Conservation (phyloP, 139 green algal genomes). For the Deuterostichococcus epilithicus region DNA sequence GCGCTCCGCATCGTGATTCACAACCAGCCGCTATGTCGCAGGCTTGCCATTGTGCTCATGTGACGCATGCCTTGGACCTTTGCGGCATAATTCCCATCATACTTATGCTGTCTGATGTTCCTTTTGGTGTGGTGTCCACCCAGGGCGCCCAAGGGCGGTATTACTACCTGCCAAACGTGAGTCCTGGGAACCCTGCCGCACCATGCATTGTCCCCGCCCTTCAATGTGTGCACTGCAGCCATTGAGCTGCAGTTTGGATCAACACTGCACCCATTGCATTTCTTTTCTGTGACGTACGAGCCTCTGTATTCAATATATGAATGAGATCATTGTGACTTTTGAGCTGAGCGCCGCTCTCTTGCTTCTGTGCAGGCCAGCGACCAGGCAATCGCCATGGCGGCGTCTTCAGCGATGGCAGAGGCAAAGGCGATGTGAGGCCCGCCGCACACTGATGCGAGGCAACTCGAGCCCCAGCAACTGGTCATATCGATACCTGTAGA, state of each 20-base stretch:
- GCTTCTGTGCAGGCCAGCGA: slow-evolving; percentile 58
- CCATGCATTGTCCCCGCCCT: no score
- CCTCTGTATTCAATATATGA: neutral
- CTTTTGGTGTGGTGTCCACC: neutral
- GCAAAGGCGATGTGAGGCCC: slow-evolving; percentile 59
- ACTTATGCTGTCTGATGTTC: neutral
- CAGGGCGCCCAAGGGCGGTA: slow-evolving; percentile 61
- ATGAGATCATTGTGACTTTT: neutral
- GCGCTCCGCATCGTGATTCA: slow-evolving; percentile 38
- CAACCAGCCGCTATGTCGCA: no score
- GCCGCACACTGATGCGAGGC: no score
- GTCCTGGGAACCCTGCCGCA: no score
- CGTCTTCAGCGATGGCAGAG: slow-evolving; percentile 74
- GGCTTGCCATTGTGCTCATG: no score
- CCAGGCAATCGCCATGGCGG: slow-evolving; percentile 81
- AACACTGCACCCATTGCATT: no score
- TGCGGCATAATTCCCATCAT: neutral
- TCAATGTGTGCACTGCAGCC: neutral
- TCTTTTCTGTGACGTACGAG: no score
- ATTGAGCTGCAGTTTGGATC: no score
- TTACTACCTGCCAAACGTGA: slow-evolving; percentile 93
- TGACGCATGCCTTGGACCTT: neutral
- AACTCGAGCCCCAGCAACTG: no score
- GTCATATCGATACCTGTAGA: no score
- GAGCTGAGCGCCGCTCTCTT: no score